A percentile compares a stretch with the other conserved stretches of the same genome.
Conservation (phyloP, 495 filamentous ascomycete species). For the Aspergillus avenaceus region DNA sequence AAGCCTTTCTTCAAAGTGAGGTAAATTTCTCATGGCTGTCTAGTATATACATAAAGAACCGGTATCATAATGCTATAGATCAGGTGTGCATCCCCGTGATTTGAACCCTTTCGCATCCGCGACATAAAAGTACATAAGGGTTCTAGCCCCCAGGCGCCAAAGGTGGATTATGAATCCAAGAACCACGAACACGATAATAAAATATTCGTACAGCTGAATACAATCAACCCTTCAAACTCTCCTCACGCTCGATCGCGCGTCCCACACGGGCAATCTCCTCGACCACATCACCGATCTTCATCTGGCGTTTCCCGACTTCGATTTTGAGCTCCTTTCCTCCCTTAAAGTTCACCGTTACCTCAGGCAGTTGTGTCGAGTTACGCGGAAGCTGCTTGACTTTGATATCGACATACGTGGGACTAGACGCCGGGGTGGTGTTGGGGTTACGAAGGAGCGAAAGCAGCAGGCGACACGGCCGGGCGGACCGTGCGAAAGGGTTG, state of each 20-base stretch:
- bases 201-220: not conserved
- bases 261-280: constrained; percentile 92
- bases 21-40: not conserved
- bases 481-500: constrained; percentile 80
- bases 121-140: constrained; percentile 8
- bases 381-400: constrained; percentile 65
- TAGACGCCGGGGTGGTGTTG: constrained; percentile 65
- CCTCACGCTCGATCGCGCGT: constrained; percentile 70
- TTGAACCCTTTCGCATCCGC: not conserved
- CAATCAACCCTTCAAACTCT: constrained; percentile 64
- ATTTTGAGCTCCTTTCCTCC: constrained; percentile 44
- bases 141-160: constrained; percentile 12
- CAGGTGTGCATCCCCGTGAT: not conserved
- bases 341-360: constrained; percentile 67
- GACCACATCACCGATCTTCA: constrained; percentile 81
- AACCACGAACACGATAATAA: constrained; percentile 11
- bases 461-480: constrained; percentile 80
- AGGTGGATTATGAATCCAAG: not conserved
- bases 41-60: constrained; percentile 9
- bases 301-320: constrained; percentile 79
- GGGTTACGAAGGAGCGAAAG: constrained; percentile 68
- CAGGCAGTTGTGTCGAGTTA: constrained; percentile 46
- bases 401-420: constrained; percentile 71
- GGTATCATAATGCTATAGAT: constrained; percentile 16
- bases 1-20: not conserved